Base-by-base conservation (phyloP, 2,329 filamentous ascomycete species). In the Fusarium sp. region DNA sequence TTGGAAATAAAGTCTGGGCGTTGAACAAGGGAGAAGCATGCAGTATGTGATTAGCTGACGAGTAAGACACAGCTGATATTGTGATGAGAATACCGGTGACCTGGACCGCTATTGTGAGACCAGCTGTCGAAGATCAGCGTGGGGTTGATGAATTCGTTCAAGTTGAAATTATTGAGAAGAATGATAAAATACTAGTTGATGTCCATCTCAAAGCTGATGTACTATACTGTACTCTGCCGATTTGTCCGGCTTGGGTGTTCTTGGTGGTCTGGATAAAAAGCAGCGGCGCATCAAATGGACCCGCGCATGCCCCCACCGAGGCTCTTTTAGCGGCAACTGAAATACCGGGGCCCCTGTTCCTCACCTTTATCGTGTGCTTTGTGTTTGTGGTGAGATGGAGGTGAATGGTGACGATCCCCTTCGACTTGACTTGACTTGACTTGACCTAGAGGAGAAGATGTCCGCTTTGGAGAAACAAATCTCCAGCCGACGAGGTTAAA, bases 301-400 rank as follows among this genome's bases (percentile, higher is more conserved):
- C 67, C 67, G 57, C 60, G 57, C 23, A 37, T 28, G 37, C 45
- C 70, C 66, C 72, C 72, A 70, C 72, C 64, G 44, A 62, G 62
- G 50, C 33, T 36, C 70, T 74, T 68, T 74, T 74, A 66, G 72
- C 70, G 60, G 56, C 38, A 58, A 46, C 67, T 59, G 54, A 57
- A 20, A 42, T n/a, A 58, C 67, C 20, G 50, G 67, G 66, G 53
- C 11, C 41, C 66, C 26, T 56, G 53, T 56, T 31, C 57, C 12
- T 62, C 40, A n/a, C 40, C 34, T 41, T 49, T 41, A 40, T 23
- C 52, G 33, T 28, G 62, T 46, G 18, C 10, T 26, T 31, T 52
- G 40, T 44, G 55, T 33, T 50, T 15, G 11, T 53, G 34, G 57
- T 37, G 53, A 49, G 52, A 44, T 41, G 56, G 33, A 16, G 30